Conservation (phyloP, 805 yeast species). For the Sungouiella blattae region DNA sequence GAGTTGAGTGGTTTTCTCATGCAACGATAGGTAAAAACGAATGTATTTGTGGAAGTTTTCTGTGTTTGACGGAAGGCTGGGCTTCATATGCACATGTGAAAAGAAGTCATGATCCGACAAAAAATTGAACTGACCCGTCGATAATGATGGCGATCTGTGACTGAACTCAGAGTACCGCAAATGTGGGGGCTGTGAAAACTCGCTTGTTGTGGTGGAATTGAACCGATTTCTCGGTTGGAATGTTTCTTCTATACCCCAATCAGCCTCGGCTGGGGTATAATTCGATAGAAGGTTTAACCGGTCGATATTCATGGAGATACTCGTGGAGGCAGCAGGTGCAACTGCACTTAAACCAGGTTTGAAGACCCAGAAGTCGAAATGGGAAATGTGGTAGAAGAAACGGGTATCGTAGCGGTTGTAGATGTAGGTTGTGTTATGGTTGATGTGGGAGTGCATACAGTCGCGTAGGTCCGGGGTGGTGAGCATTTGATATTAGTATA, state of each 20-base stretch:
- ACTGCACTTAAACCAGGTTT: too few species aligned
- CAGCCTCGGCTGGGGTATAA: conserved; percentile 17
- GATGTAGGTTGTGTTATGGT: too few species aligned
- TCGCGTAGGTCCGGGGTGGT: too few species aligned
- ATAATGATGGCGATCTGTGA: neutral
- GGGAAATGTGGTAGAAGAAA: too few species aligned
- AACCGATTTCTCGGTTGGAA: conserved; percentile 8
- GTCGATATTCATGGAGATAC: conserved; percentile 8
- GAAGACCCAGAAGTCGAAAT: too few species aligned
- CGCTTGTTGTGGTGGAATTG: conserved; percentile 17
- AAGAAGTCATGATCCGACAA: neutral
- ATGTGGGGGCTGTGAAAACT: conserved; percentile 13
- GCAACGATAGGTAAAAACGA: conserved; percentile 24
- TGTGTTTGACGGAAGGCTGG: conserved; percentile 6
- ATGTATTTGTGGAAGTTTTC: conserved; percentile 21
- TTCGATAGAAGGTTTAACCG: conserved; percentile 7
- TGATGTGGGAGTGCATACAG: conserved; percentile 3
- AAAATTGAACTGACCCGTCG: neutral
- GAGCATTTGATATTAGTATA: too few species aligned
- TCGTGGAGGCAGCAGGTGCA: too few species aligned
- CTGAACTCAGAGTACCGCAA: neutral
- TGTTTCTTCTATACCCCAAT: conserved; percentile 21
- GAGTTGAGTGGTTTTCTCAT: conserved; percentile 18
- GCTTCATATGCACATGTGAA: neutral
- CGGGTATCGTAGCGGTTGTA: too few species aligned